Percentiles rank a stretch among this genome's conserved stretches.
Evolutionary conservation across 108 stramenopile species (phyloP).

Genomic region (Epipyxis sp.): DNA sequence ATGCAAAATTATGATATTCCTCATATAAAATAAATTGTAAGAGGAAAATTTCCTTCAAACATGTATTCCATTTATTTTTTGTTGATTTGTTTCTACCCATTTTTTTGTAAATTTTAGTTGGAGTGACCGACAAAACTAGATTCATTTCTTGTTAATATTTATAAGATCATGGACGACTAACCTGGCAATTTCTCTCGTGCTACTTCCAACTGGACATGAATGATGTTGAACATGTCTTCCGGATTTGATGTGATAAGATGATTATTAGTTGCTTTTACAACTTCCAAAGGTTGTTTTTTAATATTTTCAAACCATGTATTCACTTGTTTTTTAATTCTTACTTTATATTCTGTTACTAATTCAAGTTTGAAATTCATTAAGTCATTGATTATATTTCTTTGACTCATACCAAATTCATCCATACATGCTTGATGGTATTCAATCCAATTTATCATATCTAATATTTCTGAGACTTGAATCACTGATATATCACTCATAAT

Average conservation of each 20-base stretch:
- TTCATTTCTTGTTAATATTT: too few species aligned
- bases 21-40: too few species aligned
- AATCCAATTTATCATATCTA: constrained; percentile 20
- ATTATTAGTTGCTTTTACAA: background rate
- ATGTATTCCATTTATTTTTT: too few species aligned
- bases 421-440: background rate
- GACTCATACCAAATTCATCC: too few species aligned
- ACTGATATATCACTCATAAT: background rate
- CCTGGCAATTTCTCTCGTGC: constrained; percentile 26
- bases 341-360: constrained; percentile 5
- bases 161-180: too few species aligned
- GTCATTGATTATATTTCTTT: too few species aligned
- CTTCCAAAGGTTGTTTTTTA: background rate
- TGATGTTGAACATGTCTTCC: constrained; percentile 34
- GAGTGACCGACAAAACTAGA: too few species aligned
- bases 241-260: constrained; percentile 2
- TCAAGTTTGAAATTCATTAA: background rate
- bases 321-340: constrained; percentile 19
- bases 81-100: too few species aligned
- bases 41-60: too few species aligned
- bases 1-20: too few species aligned
- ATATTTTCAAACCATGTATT: constrained; percentile 24
- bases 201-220: constrained; percentile 19
- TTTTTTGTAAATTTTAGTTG: too few species aligned
- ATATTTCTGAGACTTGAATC: background rate